Base-by-base conservation (phyloP, 2,329 filamentous ascomycete genomes). In the Penicillium sp. region DNA sequence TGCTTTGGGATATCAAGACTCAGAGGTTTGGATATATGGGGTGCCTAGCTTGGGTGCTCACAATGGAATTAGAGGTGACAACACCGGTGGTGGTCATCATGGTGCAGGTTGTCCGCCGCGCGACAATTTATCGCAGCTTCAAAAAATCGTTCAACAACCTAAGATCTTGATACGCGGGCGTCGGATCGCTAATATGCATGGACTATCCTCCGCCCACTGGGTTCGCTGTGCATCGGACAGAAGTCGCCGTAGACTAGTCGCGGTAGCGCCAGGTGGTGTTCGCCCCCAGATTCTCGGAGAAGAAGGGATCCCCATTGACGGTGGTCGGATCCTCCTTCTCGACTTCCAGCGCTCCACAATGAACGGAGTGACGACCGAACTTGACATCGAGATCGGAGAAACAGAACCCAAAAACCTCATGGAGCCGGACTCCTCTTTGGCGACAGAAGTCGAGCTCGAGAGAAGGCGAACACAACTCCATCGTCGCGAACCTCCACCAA, bases 21-120 rank as follows among this genome's bases (percentile, higher is more conserved):
- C 80, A 48, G 82, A 88, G 19, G 72, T 93, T 4, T 92, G 87
- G 86, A 69, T 92, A 2, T 92, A 92, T 66, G 88, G 88, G 22
- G 74, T 92, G 25, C 88, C 88, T 1, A 82, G 86, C 57, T 14
- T 53, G 30, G 39, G 33, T 10, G 14, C 50, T 28, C 43, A 53
- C 46, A 41, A 38, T 38, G 42, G 28, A 40, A 48, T 31, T 40
- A 50, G 25, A 7, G 51, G 40, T 30, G 54, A 54, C n/a, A 18
- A 42, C 3, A 19, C 60, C 16, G 49, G 53, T 36, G 59, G 57
- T 19, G 33, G 43, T 16, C 56, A 58, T 34, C 58, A 56, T 46
- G 55, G 45, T 37, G 46, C 49, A 25, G 48, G 43, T 35, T 52
- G 43, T 16, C 47, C 46, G n/a, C 54, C 45, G 50, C 57, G 49